Evolutionary conservation across 306 rosid species (phyloP), one percentile per base, ranked within the genome.

Genomic region (Crotalaria pallida): DNA sequence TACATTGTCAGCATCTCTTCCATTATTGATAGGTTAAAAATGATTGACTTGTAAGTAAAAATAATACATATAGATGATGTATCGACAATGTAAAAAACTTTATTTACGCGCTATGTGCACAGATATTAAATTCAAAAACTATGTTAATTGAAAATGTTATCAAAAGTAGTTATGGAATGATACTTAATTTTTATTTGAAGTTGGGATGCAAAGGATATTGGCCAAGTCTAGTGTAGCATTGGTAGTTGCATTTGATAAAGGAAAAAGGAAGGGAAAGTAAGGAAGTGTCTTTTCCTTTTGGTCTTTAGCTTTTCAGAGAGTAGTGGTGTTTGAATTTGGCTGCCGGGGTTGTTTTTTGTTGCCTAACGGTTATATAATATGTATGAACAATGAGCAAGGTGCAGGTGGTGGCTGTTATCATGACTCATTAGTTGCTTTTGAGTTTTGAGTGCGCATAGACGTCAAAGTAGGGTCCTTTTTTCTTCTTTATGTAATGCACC

Each of bases 261-360:
- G 16, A 9, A 61, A 74, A 65, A 22, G 16, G 36, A 69, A 67
- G 67, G 80, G 67, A 79, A 86, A 24, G 65, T 61, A n/a, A 49
- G 38, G 26, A 57, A 19, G 70, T 62, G 73, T 62, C 70, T 85
- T 80, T 80, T 55, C 74, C 86, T 72, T 80, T 87, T 74, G 50
- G 9, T 43, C 58, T 16, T 36, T 76, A 34, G 51, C 74, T 73
- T 84, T 80, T 80, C 49, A 59, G 69, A 45, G 15, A 38, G 81
- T 6, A n/a, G 52, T 49, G n/a, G n/a, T n/a, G 4, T 83, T 92
- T 86, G 96, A 93, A 88, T 82, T 82, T 75, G 67, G 79, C 81
- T 82, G 79, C 93, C 94, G 97, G 96, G 86, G 69, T 72, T 73
- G 75, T 50, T 77, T 79, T 80, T 91, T 93, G 98, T 88, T 90